phyloP scores from a whole-genome alignment of 345 rosid genomes.

The Capsella bursapastoris region DNA sequence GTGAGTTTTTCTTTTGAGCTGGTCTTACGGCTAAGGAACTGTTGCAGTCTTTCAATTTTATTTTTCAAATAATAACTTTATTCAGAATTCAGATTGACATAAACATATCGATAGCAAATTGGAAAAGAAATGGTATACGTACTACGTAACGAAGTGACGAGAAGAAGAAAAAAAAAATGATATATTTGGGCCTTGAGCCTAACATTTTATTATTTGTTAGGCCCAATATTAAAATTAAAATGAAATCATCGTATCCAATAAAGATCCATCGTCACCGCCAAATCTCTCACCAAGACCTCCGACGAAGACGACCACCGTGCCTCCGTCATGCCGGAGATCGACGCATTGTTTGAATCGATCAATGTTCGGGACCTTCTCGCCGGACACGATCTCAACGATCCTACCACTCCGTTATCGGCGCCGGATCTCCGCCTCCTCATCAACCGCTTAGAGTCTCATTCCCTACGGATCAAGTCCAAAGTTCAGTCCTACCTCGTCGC shows the following conservation, averaged over 20 bases:
- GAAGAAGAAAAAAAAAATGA: too few species aligned
- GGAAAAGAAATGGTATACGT: too few species aligned
- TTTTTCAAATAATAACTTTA: not conserved
- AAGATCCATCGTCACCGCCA: conserved; percentile 23
- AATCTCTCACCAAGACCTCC: conserved; percentile 19
- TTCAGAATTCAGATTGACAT: not conserved
- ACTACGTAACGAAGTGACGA: too few species aligned
- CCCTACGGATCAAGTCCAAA: conserved; percentile 84
- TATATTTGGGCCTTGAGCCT: not conserved
- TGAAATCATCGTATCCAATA: conserved; percentile 5
- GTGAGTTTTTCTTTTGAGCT: conserved; percentile 22
- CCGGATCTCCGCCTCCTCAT: conserved; percentile 98
- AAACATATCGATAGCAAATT: too few species aligned
- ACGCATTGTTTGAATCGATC: conserved; percentile 62
- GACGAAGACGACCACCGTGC: conserved; percentile 48
- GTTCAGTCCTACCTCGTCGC: conserved; percentile 82
- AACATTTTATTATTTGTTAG: conserved; percentile 2
- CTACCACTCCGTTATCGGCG: conserved; percentile 80
- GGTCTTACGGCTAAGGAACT: conserved; percentile 43
- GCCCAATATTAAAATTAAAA: not conserved
- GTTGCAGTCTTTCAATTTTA: conserved; percentile 5
- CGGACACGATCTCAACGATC: conserved; percentile 76
- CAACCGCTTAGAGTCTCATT: conserved; percentile 81
- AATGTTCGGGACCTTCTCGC: conserved; percentile 89
- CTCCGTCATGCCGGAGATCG: conserved; percentile 56